These are phyloP conservation scores for Dioscorea alata DNA, from an alignment of 106 monocot genomes.

Conservation along the genomic window DNA sequence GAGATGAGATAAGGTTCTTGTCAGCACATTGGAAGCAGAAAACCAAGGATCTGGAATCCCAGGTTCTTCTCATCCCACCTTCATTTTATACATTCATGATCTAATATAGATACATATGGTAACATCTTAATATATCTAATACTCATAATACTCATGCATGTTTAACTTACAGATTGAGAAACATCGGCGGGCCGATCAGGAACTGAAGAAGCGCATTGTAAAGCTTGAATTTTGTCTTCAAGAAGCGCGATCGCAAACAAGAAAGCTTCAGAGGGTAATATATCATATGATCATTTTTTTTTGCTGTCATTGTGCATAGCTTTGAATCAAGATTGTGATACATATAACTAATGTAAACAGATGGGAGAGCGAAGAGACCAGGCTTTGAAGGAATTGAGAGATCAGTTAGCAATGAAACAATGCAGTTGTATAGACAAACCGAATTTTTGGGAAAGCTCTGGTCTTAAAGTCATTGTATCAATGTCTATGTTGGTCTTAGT, in stretches of 20 bases:
- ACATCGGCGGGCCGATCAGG: constrained; percentile 74
- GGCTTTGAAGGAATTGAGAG: constrained; percentile 57
- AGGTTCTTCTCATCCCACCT: constrained; percentile 25
- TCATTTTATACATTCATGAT: too few relatives aligned
- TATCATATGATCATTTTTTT: too few relatives aligned
- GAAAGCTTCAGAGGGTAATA: constrained; percentile 86
- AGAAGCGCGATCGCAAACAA: constrained; percentile 63
- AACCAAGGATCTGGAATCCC: constrained; percentile 69
- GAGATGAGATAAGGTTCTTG: constrained; percentile 79
- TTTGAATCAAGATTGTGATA: too few relatives aligned
- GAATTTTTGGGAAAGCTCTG: constrained; percentile 82
- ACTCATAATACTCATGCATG: neutral
- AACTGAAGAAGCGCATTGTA: constrained; percentile 82
- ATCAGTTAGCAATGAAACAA: constrained; percentile 51
- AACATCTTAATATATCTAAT: too few relatives aligned
- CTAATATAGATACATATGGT: too few relatives aligned
- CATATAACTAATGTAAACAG: constrained; percentile 15
- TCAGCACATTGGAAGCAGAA: constrained; percentile 83
- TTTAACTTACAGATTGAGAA: constrained; percentile 52
- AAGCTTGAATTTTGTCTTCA: constrained; percentile 95
- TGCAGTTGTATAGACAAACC: constrained; percentile 19
- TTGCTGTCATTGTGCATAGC: too few relatives aligned
- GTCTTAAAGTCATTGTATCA: constrained; percentile 69
- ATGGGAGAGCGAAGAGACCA: constrained; percentile 75
- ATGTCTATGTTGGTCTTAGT: constrained; percentile 70